A percentile compares a stretch with the other conserved stretches of the same genome.
Evolutionary conservation across 129 eudicot genomes (phyloP).

Genomic region (Ambrosia trifida): DNA sequence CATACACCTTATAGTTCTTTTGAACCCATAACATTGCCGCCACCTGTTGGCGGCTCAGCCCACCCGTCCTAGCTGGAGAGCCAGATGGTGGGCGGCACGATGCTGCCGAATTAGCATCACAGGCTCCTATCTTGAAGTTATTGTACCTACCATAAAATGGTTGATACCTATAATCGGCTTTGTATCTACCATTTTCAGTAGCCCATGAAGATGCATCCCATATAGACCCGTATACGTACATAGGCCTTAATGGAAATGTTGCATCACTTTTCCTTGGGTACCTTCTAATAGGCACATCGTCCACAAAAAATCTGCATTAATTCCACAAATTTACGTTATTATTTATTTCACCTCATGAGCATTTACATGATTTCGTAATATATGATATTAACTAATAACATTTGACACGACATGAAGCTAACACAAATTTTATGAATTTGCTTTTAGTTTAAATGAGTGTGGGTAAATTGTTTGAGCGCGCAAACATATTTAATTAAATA

Average conservation of each 20-base stretch:
- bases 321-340: slow-evolving; percentile 10
- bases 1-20: slow-evolving; percentile 56
- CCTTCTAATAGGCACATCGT: slow-evolving; percentile 84
- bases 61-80: slow-evolving; percentile 47
- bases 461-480: too few relatives aligned
- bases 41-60: slow-evolving; percentile 66
- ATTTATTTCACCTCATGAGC: not conserved
- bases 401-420: not conserved
- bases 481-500: too few relatives aligned
- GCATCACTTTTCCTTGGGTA: slow-evolving; percentile 64
- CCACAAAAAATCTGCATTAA: slow-evolving; percentile 78
- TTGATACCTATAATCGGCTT: slow-evolving; percentile 68
- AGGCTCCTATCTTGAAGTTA: slow-evolving; percentile 66
- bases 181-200: slow-evolving; percentile 78
- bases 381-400: not conserved
- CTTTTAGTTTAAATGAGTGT: too few relatives aligned
- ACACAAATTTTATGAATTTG: not conserved
- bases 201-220: slow-evolving; percentile 99
- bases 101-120: slow-evolving; percentile 36
- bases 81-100: slow-evolving; percentile 57
- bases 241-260: slow-evolving; percentile 73
- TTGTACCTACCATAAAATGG: slow-evolving; percentile 69
- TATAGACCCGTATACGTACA: slow-evolving; percentile 79
- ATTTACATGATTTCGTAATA: not conserved
- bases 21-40: slow-evolving; percentile 64